Conservation (phyloP, 345 rosid species). For the Gossypium mustelinum region DNA sequence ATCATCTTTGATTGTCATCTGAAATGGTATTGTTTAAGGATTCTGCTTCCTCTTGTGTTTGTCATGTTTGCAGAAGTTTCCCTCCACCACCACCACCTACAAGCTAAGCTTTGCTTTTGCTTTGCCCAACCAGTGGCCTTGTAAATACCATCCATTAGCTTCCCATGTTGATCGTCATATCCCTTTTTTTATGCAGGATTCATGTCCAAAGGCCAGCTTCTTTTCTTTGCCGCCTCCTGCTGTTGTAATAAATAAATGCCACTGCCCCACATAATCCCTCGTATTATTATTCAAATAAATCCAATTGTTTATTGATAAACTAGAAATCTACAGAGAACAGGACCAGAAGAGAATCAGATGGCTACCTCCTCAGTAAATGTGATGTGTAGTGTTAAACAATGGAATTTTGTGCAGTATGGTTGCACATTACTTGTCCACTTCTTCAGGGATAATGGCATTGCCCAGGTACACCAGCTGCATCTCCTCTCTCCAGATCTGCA, state of each 20-base stretch:
- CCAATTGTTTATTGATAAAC: neutral
- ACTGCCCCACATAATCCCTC: neutral
- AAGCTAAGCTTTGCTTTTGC: neutral
- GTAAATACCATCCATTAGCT: neutral
- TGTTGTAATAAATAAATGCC: neutral
- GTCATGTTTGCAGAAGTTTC: neutral
- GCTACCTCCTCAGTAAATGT: constrained; percentile 21
- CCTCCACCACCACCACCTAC: neutral
- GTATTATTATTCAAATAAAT: neutral
- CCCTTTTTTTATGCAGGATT: neutral
- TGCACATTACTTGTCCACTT: constrained; percentile 46
- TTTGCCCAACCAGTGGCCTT: neutral
- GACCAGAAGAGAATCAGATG: neutral
- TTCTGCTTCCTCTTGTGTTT: neutral
- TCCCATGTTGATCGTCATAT: neutral
- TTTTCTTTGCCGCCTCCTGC: constrained; percentile 13
- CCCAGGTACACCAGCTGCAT: constrained; percentile 78
- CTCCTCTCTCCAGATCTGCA: constrained; percentile 95
- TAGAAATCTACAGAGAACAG: neutral
- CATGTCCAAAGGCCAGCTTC: neutral
- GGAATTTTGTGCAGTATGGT: neutral
- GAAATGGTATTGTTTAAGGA: neutral
- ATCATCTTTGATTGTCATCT: neutral
- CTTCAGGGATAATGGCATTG: constrained; percentile 49
- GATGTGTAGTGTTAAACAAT: neutral